Evolutionary conservation across 176 grass and related monocot genomes (phyloP), one percentile per base, ranked within the genome.

Genomic region (Oryza nivara): DNA sequence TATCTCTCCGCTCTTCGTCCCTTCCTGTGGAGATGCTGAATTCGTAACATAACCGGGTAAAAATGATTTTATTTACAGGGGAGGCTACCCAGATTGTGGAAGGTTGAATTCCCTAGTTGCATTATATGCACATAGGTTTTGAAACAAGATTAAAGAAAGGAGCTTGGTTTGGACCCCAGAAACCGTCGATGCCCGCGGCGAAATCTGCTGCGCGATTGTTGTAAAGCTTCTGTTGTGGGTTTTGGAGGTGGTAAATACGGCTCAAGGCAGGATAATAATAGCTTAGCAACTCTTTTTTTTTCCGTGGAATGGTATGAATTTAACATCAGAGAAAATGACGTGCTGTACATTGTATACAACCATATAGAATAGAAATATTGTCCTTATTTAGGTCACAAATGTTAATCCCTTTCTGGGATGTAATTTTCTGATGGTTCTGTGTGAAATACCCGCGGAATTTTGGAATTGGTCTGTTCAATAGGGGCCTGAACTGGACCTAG

Each of bases 11-110:
- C 41, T 19, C 10, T 48, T 73, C 11, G 1, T 15, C 20, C 20
- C 20, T 73, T 73, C 41, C 11, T 3, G 20, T 1, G 25, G 23
- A 44, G 43, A 44, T 72, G 16, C 3, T 83, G 60, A 6, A 3
- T 16, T 30, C 19, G 12, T 67, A 80, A 86, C 60, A 19, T 19
- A 56, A 58, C 30, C 2, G 41, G 54, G 2, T 41, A 28, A 13
- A 19, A 13, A 19, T 78, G 60, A 2, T 79, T 73, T 66, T 66
- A 16, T 69, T 36, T 73, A 28, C 84, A 90, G 88, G 84, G 15
- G 74, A 86, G 60, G 79, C 79, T 79, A 56, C 79, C 46, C 74
- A 90, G 58, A 82, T 83, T 10, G 20, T 70, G 16, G 84, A 79
- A 63, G 78, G 28, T 32, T 90, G 73, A 90, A 40, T 13, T 67